Evolutionary conservation across 2,329 filamentous ascomycete species (phyloP).

Genomic region (Teratosphaeria nubilosa): DNA sequence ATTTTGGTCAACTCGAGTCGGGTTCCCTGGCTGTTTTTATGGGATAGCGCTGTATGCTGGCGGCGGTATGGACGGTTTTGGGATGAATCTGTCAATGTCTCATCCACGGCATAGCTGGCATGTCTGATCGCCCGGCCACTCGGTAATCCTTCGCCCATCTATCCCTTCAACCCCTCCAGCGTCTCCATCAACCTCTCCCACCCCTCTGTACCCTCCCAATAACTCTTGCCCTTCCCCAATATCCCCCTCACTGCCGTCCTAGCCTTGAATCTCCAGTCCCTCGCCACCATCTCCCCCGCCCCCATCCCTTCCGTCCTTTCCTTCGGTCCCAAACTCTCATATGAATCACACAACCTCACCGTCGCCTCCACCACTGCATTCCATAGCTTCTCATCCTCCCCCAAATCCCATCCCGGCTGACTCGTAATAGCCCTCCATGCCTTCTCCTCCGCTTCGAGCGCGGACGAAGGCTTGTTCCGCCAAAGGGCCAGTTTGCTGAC

Average conservation of each 20-base stretch:
- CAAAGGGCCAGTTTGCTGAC: constrained; percentile 64
- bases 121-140: neutral
- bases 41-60: neutral
- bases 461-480: constrained; percentile 57
- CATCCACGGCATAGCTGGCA: neutral
- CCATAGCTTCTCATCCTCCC: constrained; percentile 57
- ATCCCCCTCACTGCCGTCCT: constrained; percentile 74
- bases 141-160: neutral
- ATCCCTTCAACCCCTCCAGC: constrained; percentile 32
- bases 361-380: constrained; percentile 65
- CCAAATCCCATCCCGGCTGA: constrained; percentile 41
- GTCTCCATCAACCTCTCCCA: constrained; percentile 52
- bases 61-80: no score
- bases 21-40: neutral
- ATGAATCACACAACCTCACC: constrained; percentile 67
- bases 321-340: constrained; percentile 58
- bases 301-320: constrained; percentile 43
- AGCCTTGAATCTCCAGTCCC: constrained; percentile 81
- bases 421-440: constrained; percentile 67
- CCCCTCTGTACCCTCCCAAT: constrained; percentile 66
- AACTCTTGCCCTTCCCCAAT: constrained; percentile 68
- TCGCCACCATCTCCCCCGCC: constrained; percentile 54
- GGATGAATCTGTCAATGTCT: no score
- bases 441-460: constrained; percentile 77
- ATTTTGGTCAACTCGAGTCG: neutral